A percentile compares a stretch with the other conserved stretches of the same genome.
Evolutionary conservation across 169 alveolate species (phyloP).

Genomic region (Plasmodium reichenowi): DNA sequence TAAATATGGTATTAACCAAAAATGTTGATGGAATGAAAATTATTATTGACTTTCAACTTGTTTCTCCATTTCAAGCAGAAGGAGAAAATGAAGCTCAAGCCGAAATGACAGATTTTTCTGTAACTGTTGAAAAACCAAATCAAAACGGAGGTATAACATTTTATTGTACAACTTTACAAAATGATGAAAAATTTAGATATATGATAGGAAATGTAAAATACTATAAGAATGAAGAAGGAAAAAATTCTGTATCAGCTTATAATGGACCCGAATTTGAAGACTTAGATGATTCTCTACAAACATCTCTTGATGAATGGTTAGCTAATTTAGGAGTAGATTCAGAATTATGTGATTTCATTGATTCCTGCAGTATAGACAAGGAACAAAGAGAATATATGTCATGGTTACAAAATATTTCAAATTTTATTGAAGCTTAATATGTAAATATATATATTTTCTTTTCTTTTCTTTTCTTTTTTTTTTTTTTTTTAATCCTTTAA

Average conservation of each 20-base stretch:
- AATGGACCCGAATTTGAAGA: conserved; percentile 95
- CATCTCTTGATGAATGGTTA: conserved; percentile 89
- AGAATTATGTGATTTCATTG: conserved; percentile 91
- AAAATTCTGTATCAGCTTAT: conserved; percentile 88
- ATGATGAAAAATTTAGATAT: conserved; percentile 89
- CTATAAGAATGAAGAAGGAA: conserved; percentile 85
- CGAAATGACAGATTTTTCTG: conserved; percentile 92
- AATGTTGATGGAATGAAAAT: conserved; percentile 87
- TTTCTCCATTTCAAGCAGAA: conserved; percentile 89
- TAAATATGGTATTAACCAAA: conserved; percentile 87
- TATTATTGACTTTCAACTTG: conserved; percentile 87
- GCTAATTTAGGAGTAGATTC: conserved; percentile 89
- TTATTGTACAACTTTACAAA: conserved; percentile 90
- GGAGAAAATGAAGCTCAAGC: conserved; percentile 91
- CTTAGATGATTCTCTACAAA: conserved; percentile 91
- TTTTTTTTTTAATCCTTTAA: conserved; percentile 9
- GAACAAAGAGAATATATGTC: conserved; percentile 89
- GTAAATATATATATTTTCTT: too few relatives aligned
- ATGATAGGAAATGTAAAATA: conserved; percentile 89
- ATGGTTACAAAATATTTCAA: conserved; percentile 86
- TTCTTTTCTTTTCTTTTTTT: conserved; percentile 12
- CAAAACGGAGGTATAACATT: conserved; percentile 88
- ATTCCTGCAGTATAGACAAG: conserved; percentile 91
- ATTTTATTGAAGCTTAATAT: conserved; percentile 31
- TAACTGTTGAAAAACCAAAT: conserved; percentile 87